phyloP scores from a whole-genome alignment of 2,329 filamentous ascomycete genomes.

The Trichoderma afroharzianum region DNA sequence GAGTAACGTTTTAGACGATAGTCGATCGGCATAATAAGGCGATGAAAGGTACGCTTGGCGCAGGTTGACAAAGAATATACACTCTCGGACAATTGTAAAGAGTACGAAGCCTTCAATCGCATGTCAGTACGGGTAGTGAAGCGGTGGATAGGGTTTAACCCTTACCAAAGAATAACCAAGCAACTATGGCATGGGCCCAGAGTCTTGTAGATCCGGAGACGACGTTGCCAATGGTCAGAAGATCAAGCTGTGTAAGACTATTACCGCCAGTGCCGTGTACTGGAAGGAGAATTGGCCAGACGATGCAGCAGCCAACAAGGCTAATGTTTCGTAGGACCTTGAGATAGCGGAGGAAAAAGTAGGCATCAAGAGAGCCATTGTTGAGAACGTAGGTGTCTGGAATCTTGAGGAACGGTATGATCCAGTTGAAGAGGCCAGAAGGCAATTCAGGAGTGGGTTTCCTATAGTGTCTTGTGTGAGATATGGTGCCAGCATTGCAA shows the following conservation, averaged over 20 bases:
- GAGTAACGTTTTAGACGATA: conserved; percentile 87
- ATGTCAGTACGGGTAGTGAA: not conserved
- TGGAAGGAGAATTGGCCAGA: conserved; percentile 83
- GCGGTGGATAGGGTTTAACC: not conserved
- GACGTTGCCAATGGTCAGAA: conserved; percentile 77
- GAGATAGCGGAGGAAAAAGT: conserved; percentile 75
- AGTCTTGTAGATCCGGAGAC: conserved; percentile 57
- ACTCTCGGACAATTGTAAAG: conserved; percentile 81
- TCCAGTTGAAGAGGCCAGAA: conserved; percentile 63
- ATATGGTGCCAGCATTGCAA: not conserved
- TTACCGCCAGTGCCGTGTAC: conserved; percentile 80
- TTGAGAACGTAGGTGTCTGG: conserved; percentile 79
- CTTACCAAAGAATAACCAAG: conserved; percentile 68
- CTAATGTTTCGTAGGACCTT: conserved; percentile 73
- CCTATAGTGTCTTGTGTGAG: conserved; percentile 29
- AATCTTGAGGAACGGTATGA: conserved; percentile 61
- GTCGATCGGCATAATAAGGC: conserved; percentile 75
- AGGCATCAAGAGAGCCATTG: conserved; percentile 88
- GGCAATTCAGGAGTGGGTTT: conserved; percentile 59
- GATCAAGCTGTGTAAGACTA: conserved; percentile 62
- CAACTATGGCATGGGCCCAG: conserved; percentile 77
- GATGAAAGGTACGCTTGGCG: conserved; percentile 89
- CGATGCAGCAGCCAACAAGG: conserved; percentile 77
- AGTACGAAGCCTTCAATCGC: conserved; percentile 69
- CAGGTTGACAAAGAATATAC: conserved; percentile 87